Conservation (phyloP, 1,284 basidiomycete species). For the Ustilago curta region DNA sequence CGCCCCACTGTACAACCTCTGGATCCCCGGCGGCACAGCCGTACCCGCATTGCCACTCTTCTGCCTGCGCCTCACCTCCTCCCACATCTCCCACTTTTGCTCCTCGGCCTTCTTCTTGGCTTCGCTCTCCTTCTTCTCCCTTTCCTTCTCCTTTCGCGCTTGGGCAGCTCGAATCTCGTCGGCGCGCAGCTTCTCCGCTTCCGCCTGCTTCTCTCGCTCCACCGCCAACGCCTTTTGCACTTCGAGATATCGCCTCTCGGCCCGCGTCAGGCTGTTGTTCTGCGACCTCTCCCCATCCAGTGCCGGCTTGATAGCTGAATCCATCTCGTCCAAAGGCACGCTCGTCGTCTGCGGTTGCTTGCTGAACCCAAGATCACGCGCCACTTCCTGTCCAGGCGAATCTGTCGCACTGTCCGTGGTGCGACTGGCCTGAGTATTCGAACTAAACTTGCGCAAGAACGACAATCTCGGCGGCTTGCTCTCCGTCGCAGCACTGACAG, state of each 20-base stretch:
- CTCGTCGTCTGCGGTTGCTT: conserved; percentile 13
- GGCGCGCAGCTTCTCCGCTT: conserved; percentile 38
- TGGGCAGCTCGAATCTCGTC: conserved; percentile 26
- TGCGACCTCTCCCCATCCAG: conserved; percentile 21
- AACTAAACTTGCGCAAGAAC: conserved; percentile 47
- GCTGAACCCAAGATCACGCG: conserved; percentile 3
- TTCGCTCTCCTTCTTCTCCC: conserved; percentile 48
- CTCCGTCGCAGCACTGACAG: conserved; percentile 30
- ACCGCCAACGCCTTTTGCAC: conserved; percentile 48
- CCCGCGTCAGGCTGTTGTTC: conserved; percentile 23
- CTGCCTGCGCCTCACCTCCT: conserved; percentile 53
- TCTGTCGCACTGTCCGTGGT: conserved; percentile 22
- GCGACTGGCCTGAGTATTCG: conserved; percentile 26
- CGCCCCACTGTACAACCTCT: conserved; percentile 41
- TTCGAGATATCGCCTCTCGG: conserved; percentile 51
- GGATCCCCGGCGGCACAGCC: conserved; percentile 34
- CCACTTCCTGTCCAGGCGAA: conserved; percentile 19
- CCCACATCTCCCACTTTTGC: conserved; percentile 60
- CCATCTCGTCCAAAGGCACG: conserved; percentile 28
- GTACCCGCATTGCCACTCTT: conserved; percentile 15
- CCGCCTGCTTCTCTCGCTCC: conserved; percentile 51
- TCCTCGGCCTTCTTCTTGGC: conserved; percentile 44
- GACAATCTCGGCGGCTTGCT: conserved; percentile 34
- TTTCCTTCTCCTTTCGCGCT: conserved; percentile 42
- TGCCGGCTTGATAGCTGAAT: conserved; percentile 41